Conservation (phyloP, 495 filamentous ascomycete genomes). For the Talaromyces trachyspermus region DNA sequence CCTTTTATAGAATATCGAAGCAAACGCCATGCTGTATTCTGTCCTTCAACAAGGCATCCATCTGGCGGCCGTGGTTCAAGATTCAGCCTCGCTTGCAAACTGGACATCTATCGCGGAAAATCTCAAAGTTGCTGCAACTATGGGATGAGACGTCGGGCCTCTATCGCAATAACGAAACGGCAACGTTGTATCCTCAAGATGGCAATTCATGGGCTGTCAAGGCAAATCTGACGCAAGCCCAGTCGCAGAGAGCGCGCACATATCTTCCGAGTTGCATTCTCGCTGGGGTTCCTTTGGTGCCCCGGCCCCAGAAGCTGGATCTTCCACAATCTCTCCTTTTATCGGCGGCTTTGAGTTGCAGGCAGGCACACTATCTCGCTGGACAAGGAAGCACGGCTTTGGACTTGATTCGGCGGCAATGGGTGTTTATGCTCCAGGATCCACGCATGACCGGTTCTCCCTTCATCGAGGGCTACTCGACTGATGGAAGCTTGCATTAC, state of each 20-base stretch:
- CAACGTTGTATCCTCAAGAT: constrained; percentile 37
- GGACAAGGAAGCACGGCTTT: constrained; percentile 33
- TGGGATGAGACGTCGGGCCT: constrained; percentile 24
- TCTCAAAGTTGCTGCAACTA: constrained; percentile 26
- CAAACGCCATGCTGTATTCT: constrained; percentile 31
- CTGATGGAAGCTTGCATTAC: constrained; percentile 48
- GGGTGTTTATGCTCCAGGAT: constrained; percentile 53
- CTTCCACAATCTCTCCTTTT: constrained; percentile 49
- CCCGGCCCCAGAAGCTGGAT: constrained; percentile 45
- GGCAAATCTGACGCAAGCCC: constrained; percentile 14
- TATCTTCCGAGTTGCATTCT: constrained; percentile 35
- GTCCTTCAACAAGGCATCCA: constrained; percentile 22
- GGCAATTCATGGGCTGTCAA: constrained; percentile 40
- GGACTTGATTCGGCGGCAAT: constrained; percentile 45
- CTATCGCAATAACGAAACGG: constrained; percentile 29
- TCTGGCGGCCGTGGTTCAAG: constrained; percentile 18
- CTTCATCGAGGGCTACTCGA: constrained; percentile 50
- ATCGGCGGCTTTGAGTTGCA: constrained; percentile 50
- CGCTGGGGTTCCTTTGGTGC: constrained; percentile 50
- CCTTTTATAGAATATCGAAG: constrained; percentile 13
- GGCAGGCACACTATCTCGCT: constrained; percentile 43
- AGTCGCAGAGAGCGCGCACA: constrained; percentile 9
- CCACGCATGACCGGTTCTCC: constrained; percentile 52
- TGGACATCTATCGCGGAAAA: constrained; percentile 15
- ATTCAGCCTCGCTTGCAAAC: constrained; percentile 11